Conservation (phyloP, 768 basidiomycete species). For the Megacollybia marginata region DNA sequence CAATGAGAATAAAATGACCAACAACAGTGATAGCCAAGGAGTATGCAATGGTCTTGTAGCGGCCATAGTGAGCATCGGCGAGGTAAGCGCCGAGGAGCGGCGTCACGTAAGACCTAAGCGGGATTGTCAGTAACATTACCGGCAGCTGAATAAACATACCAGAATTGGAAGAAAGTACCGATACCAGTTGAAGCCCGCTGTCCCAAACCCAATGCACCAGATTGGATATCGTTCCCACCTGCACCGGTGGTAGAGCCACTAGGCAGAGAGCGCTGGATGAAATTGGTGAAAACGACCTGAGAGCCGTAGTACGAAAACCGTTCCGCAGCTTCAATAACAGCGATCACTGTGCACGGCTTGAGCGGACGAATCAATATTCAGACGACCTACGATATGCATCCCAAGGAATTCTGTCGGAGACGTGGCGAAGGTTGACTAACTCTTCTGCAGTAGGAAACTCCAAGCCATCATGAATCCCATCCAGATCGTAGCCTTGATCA, state of each 20-base stretch:
- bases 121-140: slow-evolving; percentile 2
- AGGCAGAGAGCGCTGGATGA: slow-evolving; percentile 67
- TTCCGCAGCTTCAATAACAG: slow-evolving; percentile 43
- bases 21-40: slow-evolving; percentile 52
- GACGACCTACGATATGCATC: slow-evolving; percentile 16
- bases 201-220: slow-evolving; percentile 61
- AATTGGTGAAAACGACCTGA: slow-evolving; percentile 39
- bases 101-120: slow-evolving; percentile 50
- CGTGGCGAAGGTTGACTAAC: slow-evolving; percentile 31
- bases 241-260: slow-evolving; percentile 59
- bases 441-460: slow-evolving; percentile 42
- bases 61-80: slow-evolving; percentile 65
- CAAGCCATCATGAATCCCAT: slow-evolving; percentile 34
- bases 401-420: slow-evolving; percentile 34
- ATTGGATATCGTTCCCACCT: slow-evolving; percentile 41
- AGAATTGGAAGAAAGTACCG: slow-evolving; percentile 65
- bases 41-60: slow-evolving; percentile 66
- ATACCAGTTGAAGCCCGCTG: slow-evolving; percentile 70
- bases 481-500: slow-evolving; percentile 14
- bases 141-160: slow-evolving; percentile 28
- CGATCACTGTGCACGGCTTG: slow-evolving; percentile 26
- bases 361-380: background rate
- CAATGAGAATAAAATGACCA: slow-evolving; percentile 60
- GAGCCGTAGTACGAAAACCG: slow-evolving; percentile 34
- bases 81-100: slow-evolving; percentile 67